These are phyloP conservation scores for Trebouxiophyceae sp. DNA, from an alignment of 163 green algal species.

Conservation along the genomic window DNA sequence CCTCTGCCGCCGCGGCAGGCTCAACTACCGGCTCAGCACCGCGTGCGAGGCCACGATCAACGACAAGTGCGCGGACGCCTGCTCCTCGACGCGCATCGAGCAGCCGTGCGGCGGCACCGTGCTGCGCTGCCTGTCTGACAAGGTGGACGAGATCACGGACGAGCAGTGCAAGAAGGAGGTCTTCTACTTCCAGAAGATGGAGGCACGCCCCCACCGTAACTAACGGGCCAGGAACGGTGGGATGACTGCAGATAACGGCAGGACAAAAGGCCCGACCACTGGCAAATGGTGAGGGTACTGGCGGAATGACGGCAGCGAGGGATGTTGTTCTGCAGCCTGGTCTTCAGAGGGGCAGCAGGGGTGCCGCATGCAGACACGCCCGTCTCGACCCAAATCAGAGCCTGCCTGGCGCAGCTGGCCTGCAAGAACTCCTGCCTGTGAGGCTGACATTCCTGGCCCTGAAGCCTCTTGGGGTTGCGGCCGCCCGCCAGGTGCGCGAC, in stretches of 20 bases:
- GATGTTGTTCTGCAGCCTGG: too few species aligned
- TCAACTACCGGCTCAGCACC: constrained; percentile 75
- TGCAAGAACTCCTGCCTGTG: neutral
- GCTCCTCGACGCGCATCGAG: constrained; percentile 31
- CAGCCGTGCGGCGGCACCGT: constrained; percentile 57
- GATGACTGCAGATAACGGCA: too few species aligned
- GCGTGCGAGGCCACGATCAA: constrained; percentile 61
- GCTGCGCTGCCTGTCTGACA: constrained; percentile 72
- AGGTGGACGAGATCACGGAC: constrained; percentile 55
- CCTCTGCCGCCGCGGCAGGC: too few species aligned
- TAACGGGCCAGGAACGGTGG: too few species aligned
- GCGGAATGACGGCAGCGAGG: too few species aligned
- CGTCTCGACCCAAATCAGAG: too few species aligned
- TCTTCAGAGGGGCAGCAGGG: too few species aligned
- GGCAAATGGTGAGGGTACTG: too few species aligned
- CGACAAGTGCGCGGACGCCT: constrained; percentile 50
- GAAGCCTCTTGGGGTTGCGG: constrained; percentile 8
- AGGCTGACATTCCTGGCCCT: neutral
- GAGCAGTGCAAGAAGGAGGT: constrained; percentile 75
- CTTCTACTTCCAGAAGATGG: constrained; percentile 72
- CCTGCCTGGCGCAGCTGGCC: neutral
- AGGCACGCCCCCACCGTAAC: constrained; percentile 33
- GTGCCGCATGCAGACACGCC: too few species aligned
- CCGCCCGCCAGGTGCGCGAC: too few species aligned
- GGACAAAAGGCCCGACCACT: too few species aligned